Percentiles rank a stretch among this genome's conserved stretches.
Conservation (phyloP, 2,329 filamentous ascomycete genomes). For the Colletotrichum navitas region DNA sequence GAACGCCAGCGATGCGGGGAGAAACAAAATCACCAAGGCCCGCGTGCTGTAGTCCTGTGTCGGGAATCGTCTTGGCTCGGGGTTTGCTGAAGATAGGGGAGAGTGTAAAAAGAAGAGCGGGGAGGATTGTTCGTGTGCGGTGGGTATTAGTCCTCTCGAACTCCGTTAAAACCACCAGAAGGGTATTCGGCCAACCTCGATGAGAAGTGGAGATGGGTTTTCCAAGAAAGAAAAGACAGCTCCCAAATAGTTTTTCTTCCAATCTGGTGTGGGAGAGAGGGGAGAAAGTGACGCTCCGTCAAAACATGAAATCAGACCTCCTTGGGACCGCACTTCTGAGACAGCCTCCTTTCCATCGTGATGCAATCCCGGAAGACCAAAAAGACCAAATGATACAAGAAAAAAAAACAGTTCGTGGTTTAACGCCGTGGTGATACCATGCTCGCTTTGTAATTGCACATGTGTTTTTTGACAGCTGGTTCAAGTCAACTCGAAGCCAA, state of each 20-base stretch:
- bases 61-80: conserved; percentile 5
- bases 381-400: conserved; percentile 35
- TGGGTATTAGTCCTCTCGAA: conserved; percentile 54
- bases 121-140: conserved; percentile 47
- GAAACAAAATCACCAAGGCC: conserved; percentile 17
- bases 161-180: conserved; percentile 58
- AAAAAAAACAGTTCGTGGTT: conserved; percentile 27
- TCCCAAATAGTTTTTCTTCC: conserved; percentile 61
- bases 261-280: conserved; percentile 65
- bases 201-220: conserved; percentile 61
- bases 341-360: conserved; percentile 34
- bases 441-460: conserved; percentile 39
- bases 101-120: conserved; percentile 46
- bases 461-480: conserved; percentile 24
- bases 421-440: conserved; percentile 38
- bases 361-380: conserved; percentile 30
- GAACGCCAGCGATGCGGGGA: conserved; percentile 43
- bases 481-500: conserved; percentile 18
- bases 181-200: conserved; percentile 62
- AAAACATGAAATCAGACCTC: conserved; percentile 43
- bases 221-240: conserved; percentile 46
- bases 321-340: conserved; percentile 40
- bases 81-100: conserved; percentile 28
- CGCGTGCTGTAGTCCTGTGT: conserved; percentile 30
- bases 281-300: conserved; percentile 46